A percentile compares a stretch with the other conserved stretches of the same genome.
Conservation (phyloP, 2,329 filamentous ascomycete genomes). For the Pestalotiopsis sp. region DNA sequence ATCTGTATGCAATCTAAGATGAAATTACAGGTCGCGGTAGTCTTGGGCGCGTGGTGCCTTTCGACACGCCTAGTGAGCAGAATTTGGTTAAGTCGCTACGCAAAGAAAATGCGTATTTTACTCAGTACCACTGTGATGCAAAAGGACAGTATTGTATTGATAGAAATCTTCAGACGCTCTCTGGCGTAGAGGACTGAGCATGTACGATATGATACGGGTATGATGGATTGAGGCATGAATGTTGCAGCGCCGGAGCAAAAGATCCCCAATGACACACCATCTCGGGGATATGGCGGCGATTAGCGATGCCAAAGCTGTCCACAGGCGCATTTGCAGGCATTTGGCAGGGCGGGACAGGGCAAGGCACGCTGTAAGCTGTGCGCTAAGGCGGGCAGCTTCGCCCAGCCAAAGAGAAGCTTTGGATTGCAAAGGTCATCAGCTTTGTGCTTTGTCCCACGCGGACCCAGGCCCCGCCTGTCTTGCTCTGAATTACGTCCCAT, state of each 20-base stretch:
- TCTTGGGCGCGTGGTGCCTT: not conserved
- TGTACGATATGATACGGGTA: too few relatives aligned
- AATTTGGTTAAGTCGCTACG: too few relatives aligned
- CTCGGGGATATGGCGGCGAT: not conserved
- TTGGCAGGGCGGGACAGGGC: not conserved
- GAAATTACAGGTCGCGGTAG: not conserved
- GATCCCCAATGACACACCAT: not conserved
- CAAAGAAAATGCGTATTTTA: too few relatives aligned
- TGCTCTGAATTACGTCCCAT: not conserved
- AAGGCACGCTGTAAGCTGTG: not conserved
- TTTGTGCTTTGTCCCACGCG: not conserved
- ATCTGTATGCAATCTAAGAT: not conserved
- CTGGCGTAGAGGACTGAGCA: too few relatives aligned
- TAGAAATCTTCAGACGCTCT: too few relatives aligned
- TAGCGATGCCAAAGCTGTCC: not conserved
- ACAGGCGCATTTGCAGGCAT: not conserved
- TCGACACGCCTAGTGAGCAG: not conserved
- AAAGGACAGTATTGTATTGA: too few relatives aligned
- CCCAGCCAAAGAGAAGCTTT: constrained; percentile 1
- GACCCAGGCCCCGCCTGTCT: not conserved
- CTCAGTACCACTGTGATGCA: too few relatives aligned
- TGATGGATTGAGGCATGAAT: too few relatives aligned
- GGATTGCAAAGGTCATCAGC: not conserved
- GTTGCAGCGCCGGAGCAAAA: not conserved
- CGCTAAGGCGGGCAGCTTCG: not conserved